phyloP scores from a whole-genome alignment of 306 rosid genomes.

The Vigna hirtella region DNA sequence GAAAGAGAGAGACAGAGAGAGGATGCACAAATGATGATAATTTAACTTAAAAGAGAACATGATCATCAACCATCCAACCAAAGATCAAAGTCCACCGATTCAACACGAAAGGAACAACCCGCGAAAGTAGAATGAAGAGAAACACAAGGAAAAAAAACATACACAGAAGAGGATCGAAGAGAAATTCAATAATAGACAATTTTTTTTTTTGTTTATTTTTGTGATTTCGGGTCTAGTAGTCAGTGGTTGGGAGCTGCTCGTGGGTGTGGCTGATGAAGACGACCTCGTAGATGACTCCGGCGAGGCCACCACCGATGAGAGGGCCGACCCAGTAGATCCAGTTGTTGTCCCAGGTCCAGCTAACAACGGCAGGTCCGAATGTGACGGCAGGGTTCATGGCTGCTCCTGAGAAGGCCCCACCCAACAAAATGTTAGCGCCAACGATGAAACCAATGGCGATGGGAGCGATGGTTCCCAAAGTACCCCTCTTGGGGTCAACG shows the following conservation, averaged over 20 bases:
- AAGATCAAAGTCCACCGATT: conserved; percentile 43
- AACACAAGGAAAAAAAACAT: conserved; percentile 31
- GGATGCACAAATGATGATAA: conserved; percentile 36
- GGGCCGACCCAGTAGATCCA: conserved; percentile 98
- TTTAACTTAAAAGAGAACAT: conserved; percentile 9
- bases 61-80: conserved; percentile 45
- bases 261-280: conserved; percentile 69
- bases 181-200: conserved; percentile 29
- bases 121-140: background rate
- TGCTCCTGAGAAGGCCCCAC: conserved; percentile 88
- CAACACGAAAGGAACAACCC: conserved; percentile 41
- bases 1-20: background rate
- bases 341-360: conserved; percentile 82
- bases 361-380: conserved; percentile 82
- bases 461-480: conserved; percentile 77
- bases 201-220: background rate
- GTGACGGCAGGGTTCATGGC: conserved; percentile 96
- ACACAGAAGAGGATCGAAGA: conserved; percentile 25
- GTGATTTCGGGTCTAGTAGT: conserved; percentile 46
- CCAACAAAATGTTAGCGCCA: conserved; percentile 84
- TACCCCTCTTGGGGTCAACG: conserved; percentile 80
- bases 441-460: conserved; percentile 94
- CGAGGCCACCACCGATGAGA: conserved; percentile 78
- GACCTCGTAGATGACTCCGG: conserved; percentile 69
- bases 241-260: conserved; percentile 66